Percentiles rank a stretch among this genome's conserved stretches.
These are phyloP conservation scores for Arthrobotrys conoides DNA, from an alignment of 2,329 filamentous ascomycete species.

Conservation along the genomic window DNA sequence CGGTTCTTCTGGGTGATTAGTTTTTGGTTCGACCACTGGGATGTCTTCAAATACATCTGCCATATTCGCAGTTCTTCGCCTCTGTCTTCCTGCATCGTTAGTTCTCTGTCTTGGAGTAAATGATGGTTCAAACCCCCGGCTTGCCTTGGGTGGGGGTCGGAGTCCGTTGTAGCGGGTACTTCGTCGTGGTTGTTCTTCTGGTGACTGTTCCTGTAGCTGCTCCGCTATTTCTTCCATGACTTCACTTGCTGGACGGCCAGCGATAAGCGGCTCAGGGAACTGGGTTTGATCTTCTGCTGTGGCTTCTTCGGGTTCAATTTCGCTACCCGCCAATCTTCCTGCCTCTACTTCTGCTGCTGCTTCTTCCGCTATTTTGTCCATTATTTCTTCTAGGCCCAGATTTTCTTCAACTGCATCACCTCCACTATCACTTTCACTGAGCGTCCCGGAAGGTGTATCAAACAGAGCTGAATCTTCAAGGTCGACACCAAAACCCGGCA, in stretches of 20 bases:
- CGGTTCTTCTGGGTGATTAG: background rate
- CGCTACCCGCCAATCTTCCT: background rate
- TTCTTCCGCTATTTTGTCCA: background rate
- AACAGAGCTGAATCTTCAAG: background rate
- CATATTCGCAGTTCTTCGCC: background rate
- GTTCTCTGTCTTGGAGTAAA: background rate
- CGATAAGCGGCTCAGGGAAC: background rate
- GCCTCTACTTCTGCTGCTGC: background rate
- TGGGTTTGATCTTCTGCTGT: background rate
- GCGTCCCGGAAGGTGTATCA: background rate
- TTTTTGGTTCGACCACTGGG: background rate
- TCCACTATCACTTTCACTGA: background rate
- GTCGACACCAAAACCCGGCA: background rate
- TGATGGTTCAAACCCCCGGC: background rate
- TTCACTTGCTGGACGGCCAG: background rate
- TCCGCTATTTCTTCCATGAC: background rate
- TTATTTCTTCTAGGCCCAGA: background rate
- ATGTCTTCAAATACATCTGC: background rate
- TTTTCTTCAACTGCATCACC: background rate
- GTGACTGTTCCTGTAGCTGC: background rate
- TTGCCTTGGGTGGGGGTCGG: background rate
- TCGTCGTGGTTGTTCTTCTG: background rate
- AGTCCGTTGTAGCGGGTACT: background rate
- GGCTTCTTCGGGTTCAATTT: background rate
- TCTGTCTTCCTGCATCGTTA: background rate